phyloP scores from a whole-genome alignment of 1,284 basidiomycete species.

The Pyrrhoderma lamaoense region DNA sequence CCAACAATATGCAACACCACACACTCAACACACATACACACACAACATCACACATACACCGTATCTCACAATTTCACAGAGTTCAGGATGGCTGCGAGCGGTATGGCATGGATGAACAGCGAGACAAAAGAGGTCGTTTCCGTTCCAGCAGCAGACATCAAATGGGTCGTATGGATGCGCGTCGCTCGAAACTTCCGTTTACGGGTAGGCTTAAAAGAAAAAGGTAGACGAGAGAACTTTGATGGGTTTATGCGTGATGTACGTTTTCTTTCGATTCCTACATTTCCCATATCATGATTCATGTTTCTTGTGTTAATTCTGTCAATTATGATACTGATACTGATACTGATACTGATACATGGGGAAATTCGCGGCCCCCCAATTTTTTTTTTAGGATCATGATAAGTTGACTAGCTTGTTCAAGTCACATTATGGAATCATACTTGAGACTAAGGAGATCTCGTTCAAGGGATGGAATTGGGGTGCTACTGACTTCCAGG shows the following conservation, averaged over 20 bases:
- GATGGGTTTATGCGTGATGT: conserved; percentile 94
- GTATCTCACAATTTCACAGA: conserved; percentile 39
- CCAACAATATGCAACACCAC: background rate
- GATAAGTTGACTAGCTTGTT: conserved; percentile 71
- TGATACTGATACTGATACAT: conserved; percentile 1
- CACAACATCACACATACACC: conserved; percentile 10
- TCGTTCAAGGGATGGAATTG: conserved; percentile 98
- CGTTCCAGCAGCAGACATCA: conserved; percentile 69
- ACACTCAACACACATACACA: conserved; percentile 3
- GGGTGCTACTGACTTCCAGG: conserved; percentile 93
- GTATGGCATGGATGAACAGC: conserved; percentile 88
- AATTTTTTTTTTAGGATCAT: conserved; percentile 54
- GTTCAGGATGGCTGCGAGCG: conserved; percentile 80
- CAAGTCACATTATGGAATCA: conserved; percentile 80
- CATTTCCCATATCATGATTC: background rate
- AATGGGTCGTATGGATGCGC: conserved; percentile 85
- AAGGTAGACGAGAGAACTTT: conserved; percentile 70
- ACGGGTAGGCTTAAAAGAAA: conserved; percentile 71
- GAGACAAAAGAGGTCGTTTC: conserved; percentile 60
- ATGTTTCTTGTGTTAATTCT: no score
- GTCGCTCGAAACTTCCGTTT: conserved; percentile 93
- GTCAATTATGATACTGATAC: conserved; percentile 6
- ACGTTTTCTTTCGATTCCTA: conserved; percentile 20
- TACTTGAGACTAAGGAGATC: conserved; percentile 81
- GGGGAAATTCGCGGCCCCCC: no score